Conservation (phyloP, 2,329 filamentous ascomycete species). For the Exophiala mesophila region DNA sequence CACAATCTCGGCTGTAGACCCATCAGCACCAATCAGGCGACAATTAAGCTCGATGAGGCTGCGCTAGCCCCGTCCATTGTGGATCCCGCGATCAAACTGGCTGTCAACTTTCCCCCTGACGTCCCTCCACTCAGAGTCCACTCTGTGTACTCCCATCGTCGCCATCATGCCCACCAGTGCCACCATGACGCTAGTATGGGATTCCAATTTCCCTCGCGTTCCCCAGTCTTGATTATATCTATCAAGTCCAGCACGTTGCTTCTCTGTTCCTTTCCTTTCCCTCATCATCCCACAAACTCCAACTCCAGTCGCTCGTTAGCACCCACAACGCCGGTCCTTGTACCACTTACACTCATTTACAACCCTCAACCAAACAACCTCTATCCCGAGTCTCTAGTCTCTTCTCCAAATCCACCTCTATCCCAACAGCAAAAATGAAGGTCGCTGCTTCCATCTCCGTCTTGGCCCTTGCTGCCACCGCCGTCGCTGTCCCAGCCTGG, state of each 20-base stretch:
- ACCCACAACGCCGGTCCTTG: constrained; percentile 20
- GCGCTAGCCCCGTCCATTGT: background rate
- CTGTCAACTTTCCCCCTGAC: background rate
- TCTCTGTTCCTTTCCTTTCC: constrained; percentile 11
- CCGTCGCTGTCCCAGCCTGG: constrained; percentile 17
- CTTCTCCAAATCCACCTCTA: constrained; percentile 21
- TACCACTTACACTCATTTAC: constrained; percentile 25
- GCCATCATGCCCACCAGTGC: background rate
- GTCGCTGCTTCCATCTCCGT: constrained; percentile 20
- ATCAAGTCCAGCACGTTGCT: background rate
- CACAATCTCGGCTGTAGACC: background rate
- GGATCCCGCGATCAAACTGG: background rate
- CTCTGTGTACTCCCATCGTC: background rate
- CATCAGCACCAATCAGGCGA: background rate
- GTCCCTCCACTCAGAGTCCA: background rate
- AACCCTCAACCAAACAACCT: constrained; percentile 7
- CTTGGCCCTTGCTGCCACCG: constrained; percentile 15
- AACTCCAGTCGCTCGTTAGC: constrained; percentile 25
- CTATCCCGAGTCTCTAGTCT: constrained; percentile 12
- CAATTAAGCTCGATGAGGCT: background rate
- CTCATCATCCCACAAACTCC: constrained; percentile 19
- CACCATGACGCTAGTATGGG: background rate
- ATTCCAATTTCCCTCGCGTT: background rate
- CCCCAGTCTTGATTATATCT: constrained; percentile 1
- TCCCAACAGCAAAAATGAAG: constrained; percentile 25